Base-by-base conservation (phyloP, 805 yeast genomes). In the Isabelozyma pseudorhagii region DNA sequence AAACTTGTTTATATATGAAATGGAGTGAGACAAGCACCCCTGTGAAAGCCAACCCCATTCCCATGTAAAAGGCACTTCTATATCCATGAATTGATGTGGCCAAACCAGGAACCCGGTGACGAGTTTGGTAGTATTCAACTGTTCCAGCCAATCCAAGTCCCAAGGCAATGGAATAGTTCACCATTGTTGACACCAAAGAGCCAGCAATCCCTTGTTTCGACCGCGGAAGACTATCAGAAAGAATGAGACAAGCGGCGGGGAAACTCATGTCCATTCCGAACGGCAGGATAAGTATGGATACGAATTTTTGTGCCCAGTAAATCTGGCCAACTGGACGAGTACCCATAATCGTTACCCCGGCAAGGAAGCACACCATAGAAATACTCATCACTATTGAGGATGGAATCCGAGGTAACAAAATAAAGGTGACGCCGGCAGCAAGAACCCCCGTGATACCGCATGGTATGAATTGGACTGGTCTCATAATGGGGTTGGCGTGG, bases 231-330 rank as follows among this genome's bases (percentile, higher is more conserved):
- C 71, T 67, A 48, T 81, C 79, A 21, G 84, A 76, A 40, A 87
- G 64, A 9, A 84, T 74, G 46, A 87, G 72, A 0, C 89, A 80
- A 0, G 87, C 83, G 0, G 92, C 85, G 0, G 96, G 94, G 62
- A 86, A 87, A 11, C 88, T 81, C 71, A 83, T 73, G 61, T 87
- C 93, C 90, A 87, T 85, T 2, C 91, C 94, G 67, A 82, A 83
- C 9, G 85, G 80, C 9, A 79, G 67, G 2, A 86, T 63, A 8
- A 83, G 50, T 68, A 78, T 67, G 21, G 80, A 73, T 2, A 84
- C 82, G 58, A 87, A 77, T 7, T 78, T 67, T 62, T 82, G 79
- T 1, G 76, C 73, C 81, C 83, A 87, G 59, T 79, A 88, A 0
- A 78, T 70, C 60, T 86, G 88, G 42, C 78, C 62, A 0, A 75